phyloP scores from a whole-genome alignment of 176 grass and related monocot species.

The Dactylis glomerata region DNA sequence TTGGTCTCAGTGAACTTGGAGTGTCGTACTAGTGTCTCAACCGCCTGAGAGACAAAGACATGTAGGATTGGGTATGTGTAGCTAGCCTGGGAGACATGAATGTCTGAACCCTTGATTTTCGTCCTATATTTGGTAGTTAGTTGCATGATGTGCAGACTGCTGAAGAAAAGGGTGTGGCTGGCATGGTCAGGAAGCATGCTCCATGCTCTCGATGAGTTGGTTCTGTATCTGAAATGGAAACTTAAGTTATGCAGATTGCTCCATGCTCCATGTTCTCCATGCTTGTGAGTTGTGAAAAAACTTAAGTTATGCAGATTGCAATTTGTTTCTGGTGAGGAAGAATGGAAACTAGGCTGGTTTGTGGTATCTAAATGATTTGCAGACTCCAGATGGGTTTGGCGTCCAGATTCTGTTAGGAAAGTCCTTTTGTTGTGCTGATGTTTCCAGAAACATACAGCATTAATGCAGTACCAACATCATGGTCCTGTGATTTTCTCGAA shows the following conservation, averaged over 20 bases:
- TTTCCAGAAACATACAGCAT: constrained; percentile 12
- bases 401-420: background rate
- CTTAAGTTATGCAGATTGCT: background rate
- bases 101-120: background rate
- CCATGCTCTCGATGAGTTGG: background rate
- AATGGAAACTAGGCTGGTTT: background rate
- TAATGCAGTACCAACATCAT: background rate
- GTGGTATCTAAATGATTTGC: background rate
- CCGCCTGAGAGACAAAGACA: background rate
- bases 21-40: background rate
- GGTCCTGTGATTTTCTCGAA: background rate
- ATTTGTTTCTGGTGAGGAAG: background rate
- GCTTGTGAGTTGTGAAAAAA: background rate
- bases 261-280: background rate
- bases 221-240: background rate
- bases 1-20: background rate
- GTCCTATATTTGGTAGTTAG: background rate
- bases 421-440: background rate
- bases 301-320: background rate
- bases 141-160: background rate
- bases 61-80: no score
- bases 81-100: background rate
- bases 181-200: background rate
- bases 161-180: background rate
- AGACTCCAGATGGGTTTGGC: background rate